A percentile compares a stretch with the other conserved stretches of the same genome.
phyloP scores from a whole-genome alignment of 306 rosid species.

The Rosa rugosa region DNA sequence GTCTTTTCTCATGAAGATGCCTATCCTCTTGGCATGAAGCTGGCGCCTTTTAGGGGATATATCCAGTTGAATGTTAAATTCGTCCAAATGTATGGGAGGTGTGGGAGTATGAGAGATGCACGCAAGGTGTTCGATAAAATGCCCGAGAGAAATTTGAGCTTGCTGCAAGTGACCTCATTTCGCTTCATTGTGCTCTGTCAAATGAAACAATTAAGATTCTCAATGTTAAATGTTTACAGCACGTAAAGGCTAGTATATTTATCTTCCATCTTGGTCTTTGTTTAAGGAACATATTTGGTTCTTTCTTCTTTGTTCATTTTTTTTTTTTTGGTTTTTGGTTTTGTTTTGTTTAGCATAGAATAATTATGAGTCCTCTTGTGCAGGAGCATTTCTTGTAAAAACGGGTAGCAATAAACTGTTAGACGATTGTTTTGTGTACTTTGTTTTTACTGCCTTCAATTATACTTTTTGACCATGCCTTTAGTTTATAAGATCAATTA shows the following conservation, averaged over 20 bases:
- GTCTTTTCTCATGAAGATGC: too few species aligned
- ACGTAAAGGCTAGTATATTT: slow-evolving; percentile 77
- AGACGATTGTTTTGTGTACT: slow-evolving; percentile 92
- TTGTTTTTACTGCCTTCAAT: too few species aligned
- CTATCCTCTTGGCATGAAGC: too few species aligned
- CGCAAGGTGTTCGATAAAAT: too few species aligned
- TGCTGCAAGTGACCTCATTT: slow-evolving; percentile 98
- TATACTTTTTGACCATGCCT: too few species aligned
- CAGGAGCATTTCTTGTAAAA: slow-evolving; percentile 95
- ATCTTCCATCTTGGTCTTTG: slow-evolving; percentile 8
- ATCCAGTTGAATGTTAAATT: too few species aligned
- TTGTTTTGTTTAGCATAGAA: slow-evolving; percentile 17
- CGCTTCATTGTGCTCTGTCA: slow-evolving; percentile 83
- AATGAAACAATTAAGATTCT: slow-evolving; percentile 88
- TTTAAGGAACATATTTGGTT: slow-evolving; percentile 10
- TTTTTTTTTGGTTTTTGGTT: neutral
- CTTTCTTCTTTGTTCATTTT: neutral
- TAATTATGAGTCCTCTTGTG: slow-evolving; percentile 17
- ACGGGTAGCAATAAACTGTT: slow-evolving; percentile 91
- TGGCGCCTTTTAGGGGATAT: too few species aligned
- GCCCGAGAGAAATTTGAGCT: slow-evolving; percentile 20
- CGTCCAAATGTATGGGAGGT: too few species aligned
- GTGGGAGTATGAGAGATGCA: too few species aligned
- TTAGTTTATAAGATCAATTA: too few species aligned
- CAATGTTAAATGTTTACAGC: slow-evolving; percentile 88